These are phyloP conservation scores for Phaeotremella skinneri DNA, from an alignment of 768 basidiomycete species.

Conservation along the genomic window DNA sequence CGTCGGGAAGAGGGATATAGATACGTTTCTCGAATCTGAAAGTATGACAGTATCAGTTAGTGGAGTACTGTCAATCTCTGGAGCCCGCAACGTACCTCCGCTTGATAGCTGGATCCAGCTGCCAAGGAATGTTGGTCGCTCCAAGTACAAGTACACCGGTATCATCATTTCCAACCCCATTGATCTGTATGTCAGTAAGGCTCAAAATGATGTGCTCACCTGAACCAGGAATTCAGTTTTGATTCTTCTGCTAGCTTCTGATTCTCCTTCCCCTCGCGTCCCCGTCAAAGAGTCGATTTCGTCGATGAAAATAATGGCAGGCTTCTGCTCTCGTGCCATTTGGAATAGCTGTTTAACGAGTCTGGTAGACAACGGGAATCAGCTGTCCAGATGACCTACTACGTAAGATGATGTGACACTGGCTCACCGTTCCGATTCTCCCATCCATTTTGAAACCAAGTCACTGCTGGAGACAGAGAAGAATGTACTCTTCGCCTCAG, in stretches of 20 bases:
- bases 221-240: constrained; percentile 74
- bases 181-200: constrained; percentile 68
- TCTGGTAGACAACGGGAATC: constrained; percentile 53
- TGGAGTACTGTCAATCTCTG: background rate
- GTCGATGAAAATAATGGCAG: constrained; percentile 98
- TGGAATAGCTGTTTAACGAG: constrained; percentile 94
- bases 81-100: constrained; percentile 62
- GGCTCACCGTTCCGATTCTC: constrained; percentile 88
- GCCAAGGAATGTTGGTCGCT: constrained; percentile 98
- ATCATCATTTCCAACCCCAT: constrained; percentile 96
- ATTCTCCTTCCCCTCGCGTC: constrained; percentile 92
- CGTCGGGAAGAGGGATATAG: constrained; percentile 93
- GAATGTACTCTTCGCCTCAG: constrained; percentile 98
- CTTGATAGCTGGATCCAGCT: constrained; percentile 94
- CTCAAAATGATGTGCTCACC: constrained; percentile 9
- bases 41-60: background rate
- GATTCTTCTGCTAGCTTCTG: constrained; percentile 92
- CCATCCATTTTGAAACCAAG: constrained; percentile 99
- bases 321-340: constrained; percentile 92
- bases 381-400: background rate
- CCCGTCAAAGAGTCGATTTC: constrained; percentile 96
- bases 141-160: constrained; percentile 93
- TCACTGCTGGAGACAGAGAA: constrained; percentile 94
- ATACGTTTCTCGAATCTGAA: constrained; percentile 92
- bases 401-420: background rate